A percentile compares a stretch with the other conserved stretches of the same genome.
These are phyloP conservation scores for Sugiyamaella smithiae DNA, from an alignment of 805 yeast genomes.

Conservation along the genomic window DNA sequence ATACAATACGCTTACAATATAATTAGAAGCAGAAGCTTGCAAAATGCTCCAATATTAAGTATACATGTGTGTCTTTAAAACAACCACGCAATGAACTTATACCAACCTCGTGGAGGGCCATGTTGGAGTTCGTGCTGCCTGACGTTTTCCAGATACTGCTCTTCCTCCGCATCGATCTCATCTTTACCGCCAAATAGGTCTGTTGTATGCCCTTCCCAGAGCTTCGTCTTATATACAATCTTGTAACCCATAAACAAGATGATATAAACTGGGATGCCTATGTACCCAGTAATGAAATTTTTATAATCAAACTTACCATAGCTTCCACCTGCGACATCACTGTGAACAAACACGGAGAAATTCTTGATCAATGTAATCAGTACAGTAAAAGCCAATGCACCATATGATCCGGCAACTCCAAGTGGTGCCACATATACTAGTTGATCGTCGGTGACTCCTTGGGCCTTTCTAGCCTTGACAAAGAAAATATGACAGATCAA, in stretches of 20 bases:
- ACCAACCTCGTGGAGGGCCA: conserved; percentile 1
- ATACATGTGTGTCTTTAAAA: background rate
- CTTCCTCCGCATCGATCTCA: background rate
- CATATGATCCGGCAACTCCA: conserved; percentile 64
- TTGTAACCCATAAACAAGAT: conserved; percentile 50
- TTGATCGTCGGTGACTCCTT: conserved; percentile 55
- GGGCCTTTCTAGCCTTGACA: conserved; percentile 61
- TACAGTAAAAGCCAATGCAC: conserved; percentile 53
- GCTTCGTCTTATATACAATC: conserved; percentile 22
- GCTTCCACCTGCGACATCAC: background rate
- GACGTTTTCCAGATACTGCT: background rate
- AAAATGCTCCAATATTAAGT: too few species aligned
- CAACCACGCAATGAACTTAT: background rate
- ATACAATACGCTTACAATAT: too few species aligned
- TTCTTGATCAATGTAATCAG: conserved; percentile 62
- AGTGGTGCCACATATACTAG: conserved; percentile 63
- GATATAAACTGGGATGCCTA: conserved; percentile 43
- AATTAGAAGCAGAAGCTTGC: too few species aligned
- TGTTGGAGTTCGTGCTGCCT: background rate
- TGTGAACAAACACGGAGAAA: conserved; percentile 55
- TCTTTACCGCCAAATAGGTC: background rate
- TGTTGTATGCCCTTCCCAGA: background rate
- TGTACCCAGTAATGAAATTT: conserved; percentile 48
- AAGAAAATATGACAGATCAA: conserved; percentile 63
- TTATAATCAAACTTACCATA: conserved; percentile 39